Evolutionary conservation across 2,329 filamentous ascomycete genomes (phyloP), one percentile per base, ranked within the genome.

Genomic region (Fusarium oligoseptatum): DNA sequence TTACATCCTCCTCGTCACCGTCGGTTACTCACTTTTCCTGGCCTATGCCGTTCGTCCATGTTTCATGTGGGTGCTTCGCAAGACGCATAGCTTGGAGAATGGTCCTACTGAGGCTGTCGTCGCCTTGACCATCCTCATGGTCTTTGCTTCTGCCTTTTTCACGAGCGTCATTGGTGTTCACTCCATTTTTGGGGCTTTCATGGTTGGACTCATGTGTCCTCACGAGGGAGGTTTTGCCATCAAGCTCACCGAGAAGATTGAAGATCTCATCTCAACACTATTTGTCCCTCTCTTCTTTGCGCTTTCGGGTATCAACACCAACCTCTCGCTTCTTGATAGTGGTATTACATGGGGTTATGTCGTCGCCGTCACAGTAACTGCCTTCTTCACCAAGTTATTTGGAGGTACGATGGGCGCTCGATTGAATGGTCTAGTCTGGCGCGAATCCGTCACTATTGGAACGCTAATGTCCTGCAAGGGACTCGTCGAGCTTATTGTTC

Each of bases 391-490:
- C 55, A 98, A 98, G 82, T 92, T 98, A 56, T 86, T 92, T 17
- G 95, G 95, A 48, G 95, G 94, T 15, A 92, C 94, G 0, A 68
- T 97, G 5, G 94, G 95, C 6, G 95, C 95, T 2, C 90, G 91
- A 60, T 80, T 90, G 14, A 66, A 65, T 3, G 94, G 93, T n/a
- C 86, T 98, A 67, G 70, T 72, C 15, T 98, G 95, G 95, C 90
- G 95, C 68, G 95, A 98, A 81, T 95, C 93, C 67, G 90, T 97
- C 45, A 91, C 94, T 2, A 96, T 98, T 75, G 95, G 95, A 14
- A 91, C 92, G 22, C 84, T 98, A 79, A 98, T 98, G 95, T 97
- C 94, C 83, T 98, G 95, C 84, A 98, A 98, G 83, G 96, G 95
- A 77, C 87, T 98, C 10, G 95, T 98, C 0, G 95, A 98, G 83